Percentiles rank a stretch among this genome's conserved stretches.
These are phyloP conservation scores for Alternaria viburni DNA, from an alignment of 2,329 filamentous ascomycete genomes.

Conservation along the genomic window DNA sequence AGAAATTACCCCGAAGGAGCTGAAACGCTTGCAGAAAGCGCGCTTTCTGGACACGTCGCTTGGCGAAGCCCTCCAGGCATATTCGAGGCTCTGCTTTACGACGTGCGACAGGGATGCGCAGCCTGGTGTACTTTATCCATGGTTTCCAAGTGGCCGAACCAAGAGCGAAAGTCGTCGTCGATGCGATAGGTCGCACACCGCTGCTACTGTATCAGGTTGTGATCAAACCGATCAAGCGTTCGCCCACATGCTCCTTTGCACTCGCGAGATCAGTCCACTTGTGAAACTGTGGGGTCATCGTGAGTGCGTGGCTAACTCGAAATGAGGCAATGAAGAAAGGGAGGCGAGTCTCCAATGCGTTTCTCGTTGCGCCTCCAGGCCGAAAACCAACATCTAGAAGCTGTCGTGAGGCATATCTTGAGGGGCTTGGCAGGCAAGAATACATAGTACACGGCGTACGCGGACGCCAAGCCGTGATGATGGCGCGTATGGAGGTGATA, in stretches of 20 bases:
- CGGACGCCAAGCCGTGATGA: neutral
- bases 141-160: neutral
- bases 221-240: slow-evolving; percentile 7
- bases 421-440: neutral
- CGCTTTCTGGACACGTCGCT: neutral
- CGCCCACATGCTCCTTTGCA: neutral
- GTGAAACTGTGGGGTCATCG: neutral
- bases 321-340: slow-evolving; percentile 24
- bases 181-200: neutral
- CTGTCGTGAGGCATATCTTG: neutral
- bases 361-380: neutral
- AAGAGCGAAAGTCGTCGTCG: neutral
- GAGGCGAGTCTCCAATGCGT: neutral
- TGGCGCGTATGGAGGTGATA: neutral
- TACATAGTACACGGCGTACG: neutral
- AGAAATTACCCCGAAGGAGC: neutral
- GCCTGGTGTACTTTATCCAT: slow-evolving; percentile 3
- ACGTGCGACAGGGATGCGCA: slow-evolving; percentile 15
- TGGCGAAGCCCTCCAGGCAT: slow-evolving; percentile 4
- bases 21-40: neutral
- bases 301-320: slow-evolving; percentile 4
- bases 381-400: neutral
- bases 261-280: neutral
- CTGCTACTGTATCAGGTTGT: neutral
- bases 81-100: slow-evolving; percentile 3